These are phyloP conservation scores for Dichotomopilus funicola DNA, from an alignment of 2,329 filamentous ascomycete species.

Conservation along the genomic window DNA sequence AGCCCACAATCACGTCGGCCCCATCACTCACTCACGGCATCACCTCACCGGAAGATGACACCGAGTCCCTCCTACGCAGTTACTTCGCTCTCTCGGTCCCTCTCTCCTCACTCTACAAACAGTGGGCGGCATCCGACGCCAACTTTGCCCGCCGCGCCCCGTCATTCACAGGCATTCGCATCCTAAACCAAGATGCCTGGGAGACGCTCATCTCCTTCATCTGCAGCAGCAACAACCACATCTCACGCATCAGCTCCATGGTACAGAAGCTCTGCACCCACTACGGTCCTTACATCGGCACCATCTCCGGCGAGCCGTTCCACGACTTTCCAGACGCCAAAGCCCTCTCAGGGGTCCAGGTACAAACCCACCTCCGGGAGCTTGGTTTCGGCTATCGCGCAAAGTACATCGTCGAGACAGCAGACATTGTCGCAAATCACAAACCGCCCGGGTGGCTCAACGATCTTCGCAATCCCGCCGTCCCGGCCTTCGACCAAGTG, in stretches of 20 bases:
- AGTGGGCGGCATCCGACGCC: constrained; percentile 78
- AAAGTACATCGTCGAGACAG: constrained; percentile 85
- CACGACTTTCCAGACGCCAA: constrained; percentile 81
- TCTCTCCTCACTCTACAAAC: constrained; percentile 66
- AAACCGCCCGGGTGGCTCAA: constrained; percentile 70
- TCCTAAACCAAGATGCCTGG: constrained; percentile 92
- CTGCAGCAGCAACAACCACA: constrained; percentile 99
- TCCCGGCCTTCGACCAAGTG: constrained; percentile 45
- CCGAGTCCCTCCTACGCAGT: constrained; percentile 65
- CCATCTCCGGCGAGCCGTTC: constrained; percentile 63
- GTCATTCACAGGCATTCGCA: constrained; percentile 83
- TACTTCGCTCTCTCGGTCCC: constrained; percentile 86
- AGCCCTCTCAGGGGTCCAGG: constrained; percentile 63
- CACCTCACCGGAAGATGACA: constrained; percentile 52
- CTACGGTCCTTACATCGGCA: constrained; percentile 72
- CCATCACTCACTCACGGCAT: constrained; percentile 32
- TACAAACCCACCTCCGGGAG: constrained; percentile 72
- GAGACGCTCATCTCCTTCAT: constrained; percentile 92
- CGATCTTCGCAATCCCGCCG: constrained; percentile 69
- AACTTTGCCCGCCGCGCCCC: constrained; percentile 87
- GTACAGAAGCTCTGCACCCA: constrained; percentile 82
- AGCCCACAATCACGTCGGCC: constrained; percentile 20
- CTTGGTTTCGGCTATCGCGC: constrained; percentile 93
- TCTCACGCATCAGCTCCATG: constrained; percentile 92
- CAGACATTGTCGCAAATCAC: constrained; percentile 61